Percentiles rank a stretch among this genome's conserved stretches.
Conservation (phyloP, 768 basidiomycete species). For the Hydnomerulius pinastri region DNA sequence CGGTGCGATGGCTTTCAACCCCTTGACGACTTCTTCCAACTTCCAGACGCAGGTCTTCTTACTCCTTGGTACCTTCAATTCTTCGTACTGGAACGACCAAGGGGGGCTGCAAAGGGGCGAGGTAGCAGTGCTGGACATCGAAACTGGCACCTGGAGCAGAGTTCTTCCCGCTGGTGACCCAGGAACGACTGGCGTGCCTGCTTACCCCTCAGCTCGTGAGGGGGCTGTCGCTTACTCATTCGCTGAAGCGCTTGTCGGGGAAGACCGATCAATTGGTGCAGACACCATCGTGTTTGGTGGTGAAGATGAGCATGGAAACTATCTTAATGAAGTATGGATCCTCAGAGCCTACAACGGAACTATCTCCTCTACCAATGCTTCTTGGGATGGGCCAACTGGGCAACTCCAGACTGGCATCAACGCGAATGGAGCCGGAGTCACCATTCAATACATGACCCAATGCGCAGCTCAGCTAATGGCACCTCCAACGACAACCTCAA, state of each 20-base stretch:
- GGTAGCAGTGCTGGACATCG: slow-evolving; percentile 66
- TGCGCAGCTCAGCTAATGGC: slow-evolving; percentile 51
- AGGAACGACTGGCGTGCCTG: slow-evolving; percentile 37
- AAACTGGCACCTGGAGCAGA: slow-evolving; percentile 68
- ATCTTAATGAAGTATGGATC: slow-evolving; percentile 78
- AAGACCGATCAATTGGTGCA: slow-evolving; percentile 45
- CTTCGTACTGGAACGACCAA: slow-evolving; percentile 66
- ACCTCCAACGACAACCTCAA: slow-evolving; percentile 24
- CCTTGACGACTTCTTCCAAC: slow-evolving; percentile 42
- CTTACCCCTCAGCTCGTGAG: slow-evolving; percentile 68
- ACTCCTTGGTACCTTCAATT: slow-evolving; percentile 67
- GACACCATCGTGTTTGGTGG: slow-evolving; percentile 84
- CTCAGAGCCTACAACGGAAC: slow-evolving; percentile 70
- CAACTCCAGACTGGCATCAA: slow-evolving; percentile 59
- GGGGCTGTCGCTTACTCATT: slow-evolving; percentile 69
- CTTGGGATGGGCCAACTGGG: slow-evolving; percentile 72
- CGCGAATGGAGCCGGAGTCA: slow-evolving; percentile 71
- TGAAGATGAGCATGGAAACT: slow-evolving; percentile 61
- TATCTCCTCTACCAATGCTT: slow-evolving; percentile 52
- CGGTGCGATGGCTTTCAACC: slow-evolving; percentile 61
- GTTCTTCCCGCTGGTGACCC: slow-evolving; percentile 79
- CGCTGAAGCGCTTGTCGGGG: slow-evolving; percentile 56
- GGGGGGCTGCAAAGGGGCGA: slow-evolving; percentile 65
- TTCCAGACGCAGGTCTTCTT: slow-evolving; percentile 70
- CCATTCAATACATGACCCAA: slow-evolving; percentile 53